phyloP scores from a whole-genome alignment of 108 stramenopile species.

The Chaetoceros muelleri region DNA sequence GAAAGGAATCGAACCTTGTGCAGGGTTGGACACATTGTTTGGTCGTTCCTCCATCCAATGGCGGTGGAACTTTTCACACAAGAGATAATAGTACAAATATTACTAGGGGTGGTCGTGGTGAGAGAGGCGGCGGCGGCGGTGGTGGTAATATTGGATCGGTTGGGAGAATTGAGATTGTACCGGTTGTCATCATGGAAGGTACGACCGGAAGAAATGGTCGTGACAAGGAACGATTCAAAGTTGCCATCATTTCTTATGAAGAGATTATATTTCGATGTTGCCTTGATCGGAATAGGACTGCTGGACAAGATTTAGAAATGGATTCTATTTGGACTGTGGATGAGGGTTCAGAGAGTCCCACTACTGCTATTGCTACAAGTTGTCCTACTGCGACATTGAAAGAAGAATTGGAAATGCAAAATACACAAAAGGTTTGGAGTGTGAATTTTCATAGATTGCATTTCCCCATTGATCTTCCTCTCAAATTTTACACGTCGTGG shows the following conservation, averaged over 20 bases:
- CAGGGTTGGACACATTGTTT: constrained; percentile 27
- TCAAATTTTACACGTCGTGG: constrained; percentile 53
- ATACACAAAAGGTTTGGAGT: neutral
- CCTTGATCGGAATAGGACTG: neutral
- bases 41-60: constrained; percentile 15
- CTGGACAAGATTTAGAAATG: constrained; percentile 9
- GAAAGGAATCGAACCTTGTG: neutral
- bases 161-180: neutral
- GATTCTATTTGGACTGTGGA: constrained; percentile 25
- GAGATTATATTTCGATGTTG: constrained; percentile 31
- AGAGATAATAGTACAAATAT: constrained; percentile 2
- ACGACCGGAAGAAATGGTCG: neutral
- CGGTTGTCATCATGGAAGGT: neutral
- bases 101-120: constrained; percentile 16
- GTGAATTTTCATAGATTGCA: constrained; percentile 41
- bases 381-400: constrained; percentile 1
- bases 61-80: constrained; percentile 14
- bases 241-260: constrained; percentile 4
- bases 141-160: neutral
- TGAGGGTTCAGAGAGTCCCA: constrained; percentile 2
- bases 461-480: constrained; percentile 57
- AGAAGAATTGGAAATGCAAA: too few relatives aligned
- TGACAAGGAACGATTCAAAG: too few relatives aligned
- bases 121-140: constrained; percentile 8
- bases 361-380: neutral